These are phyloP conservation scores for Cynara cardunculus DNA, from an alignment of 129 eudicot genomes.

Conservation along the genomic window DNA sequence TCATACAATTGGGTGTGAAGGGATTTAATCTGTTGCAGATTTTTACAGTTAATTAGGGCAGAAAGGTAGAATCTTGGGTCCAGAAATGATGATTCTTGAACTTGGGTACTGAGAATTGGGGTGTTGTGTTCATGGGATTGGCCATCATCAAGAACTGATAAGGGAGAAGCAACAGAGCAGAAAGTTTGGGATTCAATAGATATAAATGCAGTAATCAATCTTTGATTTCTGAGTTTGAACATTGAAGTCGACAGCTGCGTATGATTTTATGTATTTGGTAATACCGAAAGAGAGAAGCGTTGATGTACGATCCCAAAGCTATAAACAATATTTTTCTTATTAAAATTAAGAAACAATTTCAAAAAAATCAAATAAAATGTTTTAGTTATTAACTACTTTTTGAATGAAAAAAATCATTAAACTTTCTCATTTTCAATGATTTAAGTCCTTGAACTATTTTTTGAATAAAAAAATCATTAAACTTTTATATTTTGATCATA, in stretches of 20 bases:
- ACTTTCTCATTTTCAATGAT: too few relatives aligned
- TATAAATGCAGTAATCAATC: background rate
- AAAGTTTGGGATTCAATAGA: slow-evolving; percentile 13
- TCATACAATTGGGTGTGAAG: slow-evolving; percentile 38
- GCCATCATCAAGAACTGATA: slow-evolving; percentile 8
- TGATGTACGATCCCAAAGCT: too few relatives aligned
- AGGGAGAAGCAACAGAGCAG: slow-evolving; percentile 21
- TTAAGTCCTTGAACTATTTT: too few relatives aligned
- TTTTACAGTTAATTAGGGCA: slow-evolving; percentile 36
- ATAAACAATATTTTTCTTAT: too few relatives aligned
- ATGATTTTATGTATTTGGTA: background rate
- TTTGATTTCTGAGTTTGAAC: slow-evolving; percentile 27
- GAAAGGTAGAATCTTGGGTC: slow-evolving; percentile 45
- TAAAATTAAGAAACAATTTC: too few relatives aligned
- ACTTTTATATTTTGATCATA: too few relatives aligned
- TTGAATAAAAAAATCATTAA: too few relatives aligned
- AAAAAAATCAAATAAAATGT: too few relatives aligned
- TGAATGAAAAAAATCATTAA: too few relatives aligned
- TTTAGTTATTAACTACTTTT: too few relatives aligned
- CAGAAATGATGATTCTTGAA: slow-evolving; percentile 18
- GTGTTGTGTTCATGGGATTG: slow-evolving; percentile 18
- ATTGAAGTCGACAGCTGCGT: slow-evolving; percentile 16
- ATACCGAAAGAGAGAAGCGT: background rate
- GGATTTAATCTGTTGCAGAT: slow-evolving; percentile 34
- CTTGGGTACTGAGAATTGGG: slow-evolving; percentile 15